Evolutionary conservation across 257 asterid genomes (phyloP).

Genomic region (Parsonsia alboflavescens): DNA sequence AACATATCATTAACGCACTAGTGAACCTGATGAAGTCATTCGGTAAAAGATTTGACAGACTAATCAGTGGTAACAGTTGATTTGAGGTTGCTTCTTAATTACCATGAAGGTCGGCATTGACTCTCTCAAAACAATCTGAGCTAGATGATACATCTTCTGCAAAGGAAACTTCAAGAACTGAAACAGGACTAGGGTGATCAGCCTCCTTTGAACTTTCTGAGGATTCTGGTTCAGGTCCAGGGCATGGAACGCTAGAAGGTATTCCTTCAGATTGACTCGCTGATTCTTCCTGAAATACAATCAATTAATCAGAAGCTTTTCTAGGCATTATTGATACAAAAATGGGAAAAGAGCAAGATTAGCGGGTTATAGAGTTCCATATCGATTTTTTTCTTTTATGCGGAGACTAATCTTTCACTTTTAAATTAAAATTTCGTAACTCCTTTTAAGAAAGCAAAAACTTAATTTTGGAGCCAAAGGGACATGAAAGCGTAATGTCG

Average conservation of each 20-base stretch:
- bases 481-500: not conserved
- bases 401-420: not conserved
- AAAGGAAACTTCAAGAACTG: conserved; percentile 67
- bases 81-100: conserved; percentile 12
- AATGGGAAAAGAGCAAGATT: not conserved
- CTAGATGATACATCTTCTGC: conserved; percentile 49
- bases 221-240: conserved; percentile 43
- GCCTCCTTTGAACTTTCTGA: conserved; percentile 64
- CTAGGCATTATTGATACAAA: not conserved
- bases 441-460: not conserved
- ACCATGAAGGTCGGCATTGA: conserved; percentile 80
- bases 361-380: not conserved
- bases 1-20: not conserved
- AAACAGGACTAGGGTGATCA: conserved; percentile 78
- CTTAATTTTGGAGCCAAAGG: not conserved
- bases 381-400: not conserved
- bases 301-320: not conserved
- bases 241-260: conserved; percentile 18
- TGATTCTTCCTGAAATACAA: conserved; percentile 38
- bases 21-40: not conserved
- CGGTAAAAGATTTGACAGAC: not conserved
- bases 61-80: not conserved
- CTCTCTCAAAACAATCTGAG: conserved; percentile 73
- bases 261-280: conserved; percentile 23
- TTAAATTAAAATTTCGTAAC: not conserved